phyloP scores from a whole-genome alignment of 768 basidiomycete genomes.

The Phanerochaete sordida region DNA sequence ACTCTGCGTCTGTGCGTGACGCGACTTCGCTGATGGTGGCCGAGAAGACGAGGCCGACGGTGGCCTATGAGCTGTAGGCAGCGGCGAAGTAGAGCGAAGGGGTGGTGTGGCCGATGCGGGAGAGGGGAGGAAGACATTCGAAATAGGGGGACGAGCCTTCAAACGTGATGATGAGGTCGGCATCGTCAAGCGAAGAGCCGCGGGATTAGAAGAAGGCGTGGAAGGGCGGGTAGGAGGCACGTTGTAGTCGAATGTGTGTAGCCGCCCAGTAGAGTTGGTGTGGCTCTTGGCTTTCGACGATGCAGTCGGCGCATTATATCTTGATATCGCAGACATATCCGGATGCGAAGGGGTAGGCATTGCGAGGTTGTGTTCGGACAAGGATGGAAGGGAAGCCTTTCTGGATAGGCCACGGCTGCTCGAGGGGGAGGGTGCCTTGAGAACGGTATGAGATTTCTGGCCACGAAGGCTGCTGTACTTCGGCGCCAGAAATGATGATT shows the following conservation, averaged over 20 bases:
- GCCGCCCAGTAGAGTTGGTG: slow-evolving; percentile 61
- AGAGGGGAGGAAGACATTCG: slow-evolving; percentile 64
- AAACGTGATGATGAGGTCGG: slow-evolving; percentile 71
- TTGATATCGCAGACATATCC: slow-evolving; percentile 33
- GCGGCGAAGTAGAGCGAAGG: slow-evolving; percentile 54
- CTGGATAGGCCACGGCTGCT: slow-evolving; percentile 60
- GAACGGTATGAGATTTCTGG: slow-evolving; percentile 80
- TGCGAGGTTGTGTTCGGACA: slow-evolving; percentile 58
- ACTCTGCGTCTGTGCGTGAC: slow-evolving; percentile 32
- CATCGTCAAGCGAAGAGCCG: slow-evolving; percentile 81
- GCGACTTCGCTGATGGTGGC: slow-evolving; percentile 25
- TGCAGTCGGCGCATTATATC: slow-evolving; percentile 78
- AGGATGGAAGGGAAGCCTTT: slow-evolving; percentile 76
- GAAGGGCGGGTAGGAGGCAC: slow-evolving; percentile 76
- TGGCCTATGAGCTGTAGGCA: slow-evolving; percentile 47
- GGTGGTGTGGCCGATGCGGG: slow-evolving; percentile 28
- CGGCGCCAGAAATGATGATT: slow-evolving; percentile 52
- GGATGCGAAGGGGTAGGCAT: slow-evolving; percentile 48
- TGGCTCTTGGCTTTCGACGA: slow-evolving; percentile 76
- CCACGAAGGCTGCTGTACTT: slow-evolving; percentile 76
- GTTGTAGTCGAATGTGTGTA: slow-evolving; percentile 55
- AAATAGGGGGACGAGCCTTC: slow-evolving; percentile 71
- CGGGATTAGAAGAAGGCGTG: slow-evolving; percentile 76
- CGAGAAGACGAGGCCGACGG: slow-evolving; percentile 52
- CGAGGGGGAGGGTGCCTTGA: slow-evolving; percentile 72